A percentile compares a stretch with the other conserved stretches of the same genome.
Evolutionary conservation across 1,139 yeast genomes (phyloP).

Genomic region (Hemisphaericaspora subhashii): DNA sequence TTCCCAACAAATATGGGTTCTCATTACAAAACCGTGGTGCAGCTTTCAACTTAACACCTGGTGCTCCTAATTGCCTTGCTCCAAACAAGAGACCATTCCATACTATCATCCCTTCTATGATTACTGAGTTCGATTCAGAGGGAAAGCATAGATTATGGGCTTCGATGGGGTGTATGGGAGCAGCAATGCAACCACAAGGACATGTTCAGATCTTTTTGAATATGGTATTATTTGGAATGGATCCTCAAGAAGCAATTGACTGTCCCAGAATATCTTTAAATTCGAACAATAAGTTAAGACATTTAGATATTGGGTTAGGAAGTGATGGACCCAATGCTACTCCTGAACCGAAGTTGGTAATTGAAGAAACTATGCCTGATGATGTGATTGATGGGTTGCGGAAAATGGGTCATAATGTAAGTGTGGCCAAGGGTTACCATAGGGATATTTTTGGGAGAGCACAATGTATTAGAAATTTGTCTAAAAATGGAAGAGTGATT

Average conservation of each 20-base stretch:
- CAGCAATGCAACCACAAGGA: conserved; percentile 82
- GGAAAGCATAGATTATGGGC: conserved; percentile 48
- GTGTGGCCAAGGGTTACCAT: conserved; percentile 39
- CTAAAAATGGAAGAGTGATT: conserved; percentile 37
- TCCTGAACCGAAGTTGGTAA: conserved; percentile 52
- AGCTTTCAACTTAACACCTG: conserved; percentile 61
- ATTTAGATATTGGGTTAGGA: conserved; percentile 55
- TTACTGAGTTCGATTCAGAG: conserved; percentile 34
- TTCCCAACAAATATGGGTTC: conserved; percentile 67
- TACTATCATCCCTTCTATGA: conserved; percentile 80
- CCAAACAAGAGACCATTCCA: conserved; percentile 77
- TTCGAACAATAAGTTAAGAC: conserved; percentile 43
- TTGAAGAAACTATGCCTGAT: conserved; percentile 61
- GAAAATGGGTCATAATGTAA: conserved; percentile 57
- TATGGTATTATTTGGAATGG: conserved; percentile 57
- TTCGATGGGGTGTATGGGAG: conserved; percentile 81
- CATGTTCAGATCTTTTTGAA: conserved; percentile 75
- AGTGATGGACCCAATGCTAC: conserved; percentile 66
- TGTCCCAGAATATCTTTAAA: conserved; percentile 68
- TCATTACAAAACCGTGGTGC: conserved; percentile 74
- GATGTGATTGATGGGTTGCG: conserved; percentile 43
- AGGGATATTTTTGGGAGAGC: conserved; percentile 65
- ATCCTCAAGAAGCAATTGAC: conserved; percentile 73
- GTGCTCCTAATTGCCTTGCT: conserved; percentile 57
- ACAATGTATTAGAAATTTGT: conserved; percentile 58